Conservation (phyloP, 768 basidiomycete genomes). For the Chlorophyllum brunneum region DNA sequence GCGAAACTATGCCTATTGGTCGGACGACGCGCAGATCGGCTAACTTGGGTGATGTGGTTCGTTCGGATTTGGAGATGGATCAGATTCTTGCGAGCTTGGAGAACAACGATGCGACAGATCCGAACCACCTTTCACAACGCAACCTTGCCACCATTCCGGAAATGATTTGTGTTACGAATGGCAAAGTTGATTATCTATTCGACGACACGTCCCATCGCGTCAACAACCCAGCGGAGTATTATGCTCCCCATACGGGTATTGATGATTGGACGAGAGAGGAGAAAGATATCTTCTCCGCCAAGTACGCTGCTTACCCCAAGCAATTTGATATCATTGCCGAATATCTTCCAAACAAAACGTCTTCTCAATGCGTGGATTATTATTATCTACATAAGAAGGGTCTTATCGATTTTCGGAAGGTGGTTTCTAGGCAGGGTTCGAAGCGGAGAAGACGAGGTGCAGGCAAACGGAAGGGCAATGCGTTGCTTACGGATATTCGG, state of each 20-base stretch:
- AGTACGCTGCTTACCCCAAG: constrained; percentile 84
- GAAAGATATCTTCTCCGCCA: constrained; percentile 70
- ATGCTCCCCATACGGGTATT: constrained; percentile 65
- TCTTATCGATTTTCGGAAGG: constrained; percentile 78
- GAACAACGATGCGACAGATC: constrained; percentile 90
- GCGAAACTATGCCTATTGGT: constrained; percentile 38
- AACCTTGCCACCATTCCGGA: constrained; percentile 90
- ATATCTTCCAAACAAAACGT: constrained; percentile 76
- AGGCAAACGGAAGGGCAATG: constrained; percentile 79
- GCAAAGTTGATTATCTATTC: constrained; percentile 58
- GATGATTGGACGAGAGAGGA: constrained; percentile 89
- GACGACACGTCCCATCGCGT: constrained; percentile 87
- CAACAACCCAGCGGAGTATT: constrained; percentile 73
- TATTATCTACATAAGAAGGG: constrained; percentile 96
- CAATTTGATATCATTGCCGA: constrained; percentile 93
- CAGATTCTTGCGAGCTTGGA: constrained; percentile 94
- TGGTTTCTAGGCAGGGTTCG: constrained; percentile 61
- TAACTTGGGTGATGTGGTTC: constrained; percentile 83
- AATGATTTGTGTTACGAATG: constrained; percentile 72
- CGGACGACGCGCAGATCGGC: constrained; percentile 74
- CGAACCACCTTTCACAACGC: constrained; percentile 76
- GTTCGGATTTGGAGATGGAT: constrained; percentile 95
- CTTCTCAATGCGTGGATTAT: constrained; percentile 85
- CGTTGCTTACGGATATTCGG: constrained; percentile 75
- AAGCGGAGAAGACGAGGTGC: constrained; percentile 57